Base-by-base conservation (phyloP, 352 stramenopile genomes). In the Aphanomyces cochlioides region DNA sequence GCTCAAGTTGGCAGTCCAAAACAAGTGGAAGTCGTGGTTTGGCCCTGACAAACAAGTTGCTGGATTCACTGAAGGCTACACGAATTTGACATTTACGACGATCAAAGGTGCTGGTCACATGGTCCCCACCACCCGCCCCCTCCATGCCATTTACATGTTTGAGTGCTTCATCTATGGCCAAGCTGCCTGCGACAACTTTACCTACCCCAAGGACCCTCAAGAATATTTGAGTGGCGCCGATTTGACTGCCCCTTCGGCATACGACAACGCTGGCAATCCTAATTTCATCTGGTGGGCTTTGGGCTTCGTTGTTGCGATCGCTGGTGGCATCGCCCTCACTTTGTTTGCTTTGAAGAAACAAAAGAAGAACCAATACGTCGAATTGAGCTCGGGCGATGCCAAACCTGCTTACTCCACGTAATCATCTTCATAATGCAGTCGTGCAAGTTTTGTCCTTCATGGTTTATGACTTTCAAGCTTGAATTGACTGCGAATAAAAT, bases 31-130 rank as follows among this genome's bases (percentile, higher is more conserved):
- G 13, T 38, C 77, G 5, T 92, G 84, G 84, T 78, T 79, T 3
- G 69, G 70, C 1, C 63, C 68, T 10, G 48, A 53, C 43, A 56
- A 73, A 47, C 90, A 97, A 77, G 90, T 90, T 13, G 91, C 78
- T 10, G 91, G 91, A 6, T 92, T 96, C 58, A 75, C 94, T 5
- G 83, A 94, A 38, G 79, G 76, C 39, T 97, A 95, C 71, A 72
- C 92, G 37, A 80, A 78, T n/a, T 67, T 97, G 15, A 83, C 75
- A 34, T 98, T 95, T 74, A 67, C 97, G 56, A 98, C 91, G 0
- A 92, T 98, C 67, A 91, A 95, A 61, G 92, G 90, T 12, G 88
- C 89, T 0, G 93, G 93, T 15, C 90, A 97, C 73, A 80, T 97
- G 66, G 91, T 97, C 60, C 93, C 93, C 10, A 48, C 65, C 12